Conservation (phyloP, 352 stramenopile species). For the Aphanomyces invadans region DNA sequence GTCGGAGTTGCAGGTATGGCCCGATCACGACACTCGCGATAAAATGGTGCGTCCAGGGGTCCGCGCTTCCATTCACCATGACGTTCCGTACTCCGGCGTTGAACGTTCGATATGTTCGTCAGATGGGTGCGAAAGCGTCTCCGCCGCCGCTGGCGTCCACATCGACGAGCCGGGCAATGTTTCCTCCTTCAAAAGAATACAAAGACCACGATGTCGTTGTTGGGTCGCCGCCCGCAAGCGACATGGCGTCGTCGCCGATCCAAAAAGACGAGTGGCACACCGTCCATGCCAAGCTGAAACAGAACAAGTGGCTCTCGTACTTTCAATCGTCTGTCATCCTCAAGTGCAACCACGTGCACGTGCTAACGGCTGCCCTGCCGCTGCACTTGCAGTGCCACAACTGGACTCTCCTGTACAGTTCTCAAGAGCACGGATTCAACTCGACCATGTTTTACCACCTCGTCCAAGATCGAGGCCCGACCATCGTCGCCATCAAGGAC, state of each 20-base stretch:
- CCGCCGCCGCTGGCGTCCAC: slow-evolving; percentile 1
- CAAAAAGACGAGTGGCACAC: slow-evolving; percentile 17
- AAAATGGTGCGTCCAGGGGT: no score
- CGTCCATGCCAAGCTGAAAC: slow-evolving; percentile 24
- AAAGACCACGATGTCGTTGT: not conserved
- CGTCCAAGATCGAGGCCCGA: slow-evolving; percentile 53
- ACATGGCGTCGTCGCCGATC: not conserved
- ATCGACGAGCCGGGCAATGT: slow-evolving; percentile 20
- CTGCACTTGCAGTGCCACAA: slow-evolving; percentile 57
- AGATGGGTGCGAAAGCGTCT: not conserved
- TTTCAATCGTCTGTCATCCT: slow-evolving; percentile 44
- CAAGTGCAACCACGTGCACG: slow-evolving; percentile 60
- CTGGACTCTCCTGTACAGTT: slow-evolving; percentile 61
- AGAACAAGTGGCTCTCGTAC: slow-evolving; percentile 27
- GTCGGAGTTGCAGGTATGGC: not conserved
- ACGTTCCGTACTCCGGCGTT: slow-evolving; percentile 18
- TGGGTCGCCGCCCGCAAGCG: not conserved
- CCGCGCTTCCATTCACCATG: no score
- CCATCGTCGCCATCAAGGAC: slow-evolving; percentile 59
- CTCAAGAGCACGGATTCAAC: slow-evolving; percentile 58
- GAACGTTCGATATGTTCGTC: not conserved
- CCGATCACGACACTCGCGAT: not conserved
- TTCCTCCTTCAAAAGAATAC: slow-evolving; percentile 18
- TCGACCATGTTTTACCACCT: slow-evolving; percentile 47
- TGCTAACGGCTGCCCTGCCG: slow-evolving; percentile 51